A percentile compares a stretch with the other conserved stretches of the same genome.
Conservation (phyloP, 306 rosid genomes). For the Notholithocarpus densiflorus region DNA sequence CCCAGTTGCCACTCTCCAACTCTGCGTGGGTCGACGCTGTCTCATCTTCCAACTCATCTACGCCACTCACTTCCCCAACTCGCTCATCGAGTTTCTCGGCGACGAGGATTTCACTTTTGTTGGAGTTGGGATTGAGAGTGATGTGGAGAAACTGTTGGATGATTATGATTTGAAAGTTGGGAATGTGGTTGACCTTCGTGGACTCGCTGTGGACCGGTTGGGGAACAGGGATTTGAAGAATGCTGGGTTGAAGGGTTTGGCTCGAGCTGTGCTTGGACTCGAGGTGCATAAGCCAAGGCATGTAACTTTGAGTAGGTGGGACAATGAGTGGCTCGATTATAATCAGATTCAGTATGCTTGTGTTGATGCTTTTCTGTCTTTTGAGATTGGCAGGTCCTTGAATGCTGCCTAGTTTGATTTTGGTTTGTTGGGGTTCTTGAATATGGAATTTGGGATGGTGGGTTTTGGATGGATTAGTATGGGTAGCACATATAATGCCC, state of each 20-base stretch:
- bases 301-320: conserved; percentile 52
- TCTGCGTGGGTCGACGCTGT: conserved; percentile 38
- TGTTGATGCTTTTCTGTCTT: conserved; percentile 48
- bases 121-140: conserved; percentile 41
- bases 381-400: conserved; percentile 32
- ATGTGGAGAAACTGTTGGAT: conserved; percentile 26
- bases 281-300: conserved; percentile 39
- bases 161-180: conserved; percentile 33
- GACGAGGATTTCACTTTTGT: conserved; percentile 19
- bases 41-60: conserved; percentile 32
- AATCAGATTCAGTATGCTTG: conserved; percentile 51
- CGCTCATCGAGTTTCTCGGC: conserved; percentile 31
- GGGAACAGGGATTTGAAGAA: conserved; percentile 13
- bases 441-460: neutral
- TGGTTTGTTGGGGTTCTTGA: neutral
- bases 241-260: conserved; percentile 44
- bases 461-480: neutral
- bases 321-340: conserved; percentile 32
- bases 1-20: conserved; percentile 39
- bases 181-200: conserved; percentile 31
- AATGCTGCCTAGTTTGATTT: neutral
- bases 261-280: conserved; percentile 21
- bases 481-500: too few species aligned
- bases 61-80: conserved; percentile 18
- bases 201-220: conserved; percentile 5